These are phyloP conservation scores for Dryas alaskensis DNA, from an alignment of 306 rosid species.

Conservation along the genomic window DNA sequence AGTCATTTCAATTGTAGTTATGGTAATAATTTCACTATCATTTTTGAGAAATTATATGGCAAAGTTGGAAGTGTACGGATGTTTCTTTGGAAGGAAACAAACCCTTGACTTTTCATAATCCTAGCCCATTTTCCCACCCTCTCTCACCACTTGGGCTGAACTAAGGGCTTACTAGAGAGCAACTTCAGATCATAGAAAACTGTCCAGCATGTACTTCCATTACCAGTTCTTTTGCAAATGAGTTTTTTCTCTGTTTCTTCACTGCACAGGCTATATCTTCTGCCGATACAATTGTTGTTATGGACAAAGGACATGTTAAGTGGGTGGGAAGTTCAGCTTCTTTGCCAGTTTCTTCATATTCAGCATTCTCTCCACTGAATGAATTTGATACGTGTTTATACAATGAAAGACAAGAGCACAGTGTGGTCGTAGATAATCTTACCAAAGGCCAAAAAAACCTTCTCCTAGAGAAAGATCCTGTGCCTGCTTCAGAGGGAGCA, in stretches of 20 bases:
- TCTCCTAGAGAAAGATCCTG: conserved; percentile 34
- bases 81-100: too few species aligned
- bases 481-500: conserved; percentile 32
- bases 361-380: conserved; percentile 57
- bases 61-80: too few species aligned
- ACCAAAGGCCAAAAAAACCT: conserved; percentile 30
- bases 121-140: too few species aligned
- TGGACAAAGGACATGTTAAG: conserved; percentile 80
- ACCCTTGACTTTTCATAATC: too few species aligned
- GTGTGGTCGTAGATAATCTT: conserved; percentile 34
- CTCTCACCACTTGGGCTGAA: too few species aligned
- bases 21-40: neutral
- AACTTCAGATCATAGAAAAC: neutral
- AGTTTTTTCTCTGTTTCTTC: neutral
- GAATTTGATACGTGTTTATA: conserved; percentile 55
- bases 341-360: conserved; percentile 54
- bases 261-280: conserved; percentile 72
- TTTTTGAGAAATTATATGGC: too few species aligned
- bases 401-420: conserved; percentile 40
- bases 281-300: conserved; percentile 65
- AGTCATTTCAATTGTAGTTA: neutral
- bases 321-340: conserved; percentile 69
- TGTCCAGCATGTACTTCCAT: neutral
- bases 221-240: neutral
- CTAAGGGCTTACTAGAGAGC: neutral